A percentile compares a stretch with the other conserved stretches of the same genome.
Evolutionary conservation across 805 yeast genomes (phyloP).

Genomic region (Lipomyces japonicus): DNA sequence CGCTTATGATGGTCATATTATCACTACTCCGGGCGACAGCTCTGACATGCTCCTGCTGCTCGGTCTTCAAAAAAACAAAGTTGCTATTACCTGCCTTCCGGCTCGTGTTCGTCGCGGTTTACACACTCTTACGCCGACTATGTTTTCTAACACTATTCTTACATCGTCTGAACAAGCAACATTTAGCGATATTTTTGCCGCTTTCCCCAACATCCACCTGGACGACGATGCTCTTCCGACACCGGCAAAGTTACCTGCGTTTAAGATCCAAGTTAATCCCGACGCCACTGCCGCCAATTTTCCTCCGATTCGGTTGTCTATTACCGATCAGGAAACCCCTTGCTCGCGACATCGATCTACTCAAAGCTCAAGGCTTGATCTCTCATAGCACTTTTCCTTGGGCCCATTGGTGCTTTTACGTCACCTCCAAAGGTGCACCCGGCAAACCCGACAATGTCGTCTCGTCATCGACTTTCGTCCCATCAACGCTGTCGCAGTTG

Average conservation of each 20-base stretch:
- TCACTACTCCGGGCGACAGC: not conserved
- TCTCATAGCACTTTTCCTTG: not conserved
- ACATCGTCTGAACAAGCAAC: not conserved
- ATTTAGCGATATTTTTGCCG: not conserved
- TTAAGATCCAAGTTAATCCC: not conserved
- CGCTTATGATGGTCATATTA: not conserved
- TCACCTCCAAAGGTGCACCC: not conserved
- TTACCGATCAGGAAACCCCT: not conserved
- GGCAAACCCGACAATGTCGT: not conserved
- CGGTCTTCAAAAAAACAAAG: not conserved
- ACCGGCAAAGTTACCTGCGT: not conserved
- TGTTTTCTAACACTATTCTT: not conserved
- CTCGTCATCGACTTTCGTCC: conserved; percentile 1
- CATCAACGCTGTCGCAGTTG: not conserved
- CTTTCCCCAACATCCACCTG: not conserved
- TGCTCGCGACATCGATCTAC: not conserved
- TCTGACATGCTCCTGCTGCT: not conserved
- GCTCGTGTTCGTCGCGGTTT: not conserved
- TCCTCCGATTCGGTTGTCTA: not conserved
- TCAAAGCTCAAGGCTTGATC: not conserved
- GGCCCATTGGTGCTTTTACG: not conserved
- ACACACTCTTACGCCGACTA: not conserved
- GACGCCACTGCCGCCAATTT: not conserved
- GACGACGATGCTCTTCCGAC: not conserved
- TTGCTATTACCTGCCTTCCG: not conserved